Base-by-base conservation (phyloP, 2,329 filamentous ascomycete species). In the Tolypocladium album region DNA sequence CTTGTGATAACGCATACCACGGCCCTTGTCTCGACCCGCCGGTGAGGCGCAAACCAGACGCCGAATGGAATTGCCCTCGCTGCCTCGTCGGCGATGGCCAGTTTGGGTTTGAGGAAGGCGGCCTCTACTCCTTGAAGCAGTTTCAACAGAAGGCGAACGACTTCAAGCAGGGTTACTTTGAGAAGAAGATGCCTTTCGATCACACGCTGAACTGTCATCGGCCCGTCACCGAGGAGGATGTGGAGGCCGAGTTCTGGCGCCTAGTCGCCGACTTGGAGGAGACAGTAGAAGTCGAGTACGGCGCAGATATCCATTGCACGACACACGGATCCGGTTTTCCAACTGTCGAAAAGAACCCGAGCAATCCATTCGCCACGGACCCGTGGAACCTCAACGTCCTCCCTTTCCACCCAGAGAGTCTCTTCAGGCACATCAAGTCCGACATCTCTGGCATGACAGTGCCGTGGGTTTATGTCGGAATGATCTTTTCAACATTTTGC, bases 391-490 rank as follows among this genome's bases (percentile, higher is more conserved):
- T 99, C 59, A 99, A 96, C 68, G 87, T 96, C 55, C 81, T 97
- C 62, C 94, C 94, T 0, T 85, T 97, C 58, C 88, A 96, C 65
- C 86, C 88, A 1, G 93, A 97, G 58, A 97, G 92, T 56, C 79
- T 99, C 1, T 99, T 99, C 78, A 85, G 93, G 56, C 90, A 99
- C 67, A 97, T 99, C 79, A 97, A 97, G 72, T 91, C 93, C 0
- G 94, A 99, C 70, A 95, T 99, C 58, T 97, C 94, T 2, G 94
- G 94, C 43, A 99, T 99, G 94, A 99, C 94, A 0, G 93, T 99
- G 9, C 94, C 94, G 0, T 99, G 94, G 94, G 86, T 99, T 4
- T 99, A 99, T 70, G 94, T 99, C 4, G 94, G 94, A 63, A 99
- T 99, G 94, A 95, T 96, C 45, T 99, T 99, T 72, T 99, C 94